phyloP scores from a whole-genome alignment of 2,329 filamentous ascomycete genomes.

The Tolypocladium amazonense region DNA sequence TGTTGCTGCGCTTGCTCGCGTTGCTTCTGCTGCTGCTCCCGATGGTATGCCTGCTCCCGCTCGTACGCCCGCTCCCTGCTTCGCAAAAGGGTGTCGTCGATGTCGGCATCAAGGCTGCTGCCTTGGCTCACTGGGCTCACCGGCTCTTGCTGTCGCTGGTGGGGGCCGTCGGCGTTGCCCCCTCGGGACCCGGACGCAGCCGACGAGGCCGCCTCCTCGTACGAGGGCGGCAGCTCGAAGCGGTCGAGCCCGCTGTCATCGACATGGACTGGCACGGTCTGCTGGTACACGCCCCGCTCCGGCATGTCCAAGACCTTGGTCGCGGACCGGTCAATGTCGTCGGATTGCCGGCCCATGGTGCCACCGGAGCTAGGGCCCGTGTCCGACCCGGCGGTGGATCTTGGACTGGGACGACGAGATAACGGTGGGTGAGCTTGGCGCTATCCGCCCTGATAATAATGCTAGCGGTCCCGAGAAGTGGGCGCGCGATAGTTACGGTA shows the following conservation, averaged over 20 bases:
- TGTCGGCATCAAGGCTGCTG: not conserved
- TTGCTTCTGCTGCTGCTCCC: not conserved
- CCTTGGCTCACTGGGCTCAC: not conserved
- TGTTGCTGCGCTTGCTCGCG: not conserved
- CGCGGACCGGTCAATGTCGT: not conserved
- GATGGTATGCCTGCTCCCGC: not conserved
- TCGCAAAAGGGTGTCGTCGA: not conserved
- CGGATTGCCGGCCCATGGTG: not conserved
- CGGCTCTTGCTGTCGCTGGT: not conserved
- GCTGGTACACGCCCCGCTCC: not conserved
- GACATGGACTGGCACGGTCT: not conserved
- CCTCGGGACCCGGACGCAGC: not conserved
- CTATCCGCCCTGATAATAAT: not conserved
- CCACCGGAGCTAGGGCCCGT: not conserved
- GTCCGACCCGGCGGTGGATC: not conserved
- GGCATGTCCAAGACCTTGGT: not conserved
- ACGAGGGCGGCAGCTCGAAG: not conserved
- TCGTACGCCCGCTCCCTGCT: not conserved
- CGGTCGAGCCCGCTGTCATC: not conserved
- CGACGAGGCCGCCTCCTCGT: slow-evolving; percentile 1
- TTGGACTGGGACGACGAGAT: not conserved
- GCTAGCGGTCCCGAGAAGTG: not conserved
- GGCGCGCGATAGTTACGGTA: not conserved
- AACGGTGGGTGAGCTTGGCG: not conserved
- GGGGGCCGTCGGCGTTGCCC: not conserved